phyloP scores from a whole-genome alignment of 2,329 filamentous ascomycete species.

The Ilyonectria sp. region DNA sequence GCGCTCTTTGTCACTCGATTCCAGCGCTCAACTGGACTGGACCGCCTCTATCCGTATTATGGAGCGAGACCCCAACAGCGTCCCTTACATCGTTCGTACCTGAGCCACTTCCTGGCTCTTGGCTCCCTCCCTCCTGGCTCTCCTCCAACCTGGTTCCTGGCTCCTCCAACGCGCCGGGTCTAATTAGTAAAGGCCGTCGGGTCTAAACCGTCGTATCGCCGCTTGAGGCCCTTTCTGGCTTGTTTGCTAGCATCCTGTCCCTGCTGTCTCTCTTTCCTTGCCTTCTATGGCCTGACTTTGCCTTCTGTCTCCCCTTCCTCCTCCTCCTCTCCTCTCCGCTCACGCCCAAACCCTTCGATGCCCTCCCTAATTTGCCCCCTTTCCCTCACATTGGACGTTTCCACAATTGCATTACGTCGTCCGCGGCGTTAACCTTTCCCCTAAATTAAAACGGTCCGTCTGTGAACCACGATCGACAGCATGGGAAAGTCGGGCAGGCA shows the following conservation, averaged over 20 bases:
- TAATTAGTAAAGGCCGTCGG: conserved; percentile 3
- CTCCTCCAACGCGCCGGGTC: neutral
- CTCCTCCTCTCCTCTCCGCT: neutral
- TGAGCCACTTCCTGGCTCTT: neutral
- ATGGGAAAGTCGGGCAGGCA: neutral
- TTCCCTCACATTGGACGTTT: neutral
- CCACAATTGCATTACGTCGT: neutral
- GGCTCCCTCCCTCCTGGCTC: neutral
- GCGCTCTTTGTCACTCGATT: neutral
- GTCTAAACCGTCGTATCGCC: conserved; percentile 23
- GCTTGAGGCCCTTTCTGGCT: conserved; percentile 13
- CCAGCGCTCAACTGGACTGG: neutral
- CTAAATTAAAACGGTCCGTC: neutral
- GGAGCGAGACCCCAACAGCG: neutral
- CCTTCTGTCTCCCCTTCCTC: neutral
- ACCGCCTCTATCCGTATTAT: neutral
- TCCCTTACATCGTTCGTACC: neutral
- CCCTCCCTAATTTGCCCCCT: conserved; percentile 15
- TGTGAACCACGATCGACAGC: neutral
- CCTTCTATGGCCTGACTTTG: neutral
- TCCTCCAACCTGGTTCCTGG: neutral
- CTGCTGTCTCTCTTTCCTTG: neutral
- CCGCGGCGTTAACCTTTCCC: neutral
- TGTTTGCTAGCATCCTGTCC: neutral
- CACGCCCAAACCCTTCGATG: neutral